Conservation (phyloP, 148 eudicot genomes). For the Rhododendron kiyosumense region DNA sequence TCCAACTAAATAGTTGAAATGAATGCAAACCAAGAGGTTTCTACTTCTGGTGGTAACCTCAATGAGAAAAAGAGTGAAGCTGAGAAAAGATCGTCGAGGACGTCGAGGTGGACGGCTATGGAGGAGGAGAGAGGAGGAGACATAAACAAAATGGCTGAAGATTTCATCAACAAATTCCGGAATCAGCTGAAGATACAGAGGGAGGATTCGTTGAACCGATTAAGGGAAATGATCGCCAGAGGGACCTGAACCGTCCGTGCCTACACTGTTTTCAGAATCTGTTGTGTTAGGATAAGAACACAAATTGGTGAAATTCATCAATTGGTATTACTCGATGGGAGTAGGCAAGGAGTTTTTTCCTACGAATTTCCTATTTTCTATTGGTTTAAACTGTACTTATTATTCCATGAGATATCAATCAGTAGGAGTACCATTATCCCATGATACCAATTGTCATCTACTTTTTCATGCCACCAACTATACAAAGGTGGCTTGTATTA, state of each 20-base stretch:
- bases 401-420: neutral
- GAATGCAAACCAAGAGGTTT: neutral
- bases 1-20: neutral
- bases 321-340: neutral
- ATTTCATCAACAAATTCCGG: slow-evolving; percentile 7
- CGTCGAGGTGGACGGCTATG: neutral
- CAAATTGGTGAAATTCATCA: neutral
- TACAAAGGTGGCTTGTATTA: neutral
- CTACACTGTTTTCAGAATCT: neutral
- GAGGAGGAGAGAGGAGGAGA: slow-evolving; percentile 3
- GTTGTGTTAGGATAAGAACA: neutral
- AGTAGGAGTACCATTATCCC: too few species aligned
- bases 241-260: neutral
- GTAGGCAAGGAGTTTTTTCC: neutral
- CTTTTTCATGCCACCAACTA: neutral
- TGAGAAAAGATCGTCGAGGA: neutral
- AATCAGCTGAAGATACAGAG: slow-evolving; percentile 22
- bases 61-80: neutral
- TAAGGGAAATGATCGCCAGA: slow-evolving; percentile 13
- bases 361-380: neutral
- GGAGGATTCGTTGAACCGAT: slow-evolving; percentile 22
- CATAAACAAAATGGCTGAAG: slow-evolving; percentile 7
- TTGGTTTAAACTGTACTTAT: neutral
- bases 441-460: too few species aligned
- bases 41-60: neutral